Percentiles rank a stretch among this genome's conserved stretches.
phyloP scores from a whole-genome alignment of 305 asterid genomes.

The Nicotiana rustica region DNA sequence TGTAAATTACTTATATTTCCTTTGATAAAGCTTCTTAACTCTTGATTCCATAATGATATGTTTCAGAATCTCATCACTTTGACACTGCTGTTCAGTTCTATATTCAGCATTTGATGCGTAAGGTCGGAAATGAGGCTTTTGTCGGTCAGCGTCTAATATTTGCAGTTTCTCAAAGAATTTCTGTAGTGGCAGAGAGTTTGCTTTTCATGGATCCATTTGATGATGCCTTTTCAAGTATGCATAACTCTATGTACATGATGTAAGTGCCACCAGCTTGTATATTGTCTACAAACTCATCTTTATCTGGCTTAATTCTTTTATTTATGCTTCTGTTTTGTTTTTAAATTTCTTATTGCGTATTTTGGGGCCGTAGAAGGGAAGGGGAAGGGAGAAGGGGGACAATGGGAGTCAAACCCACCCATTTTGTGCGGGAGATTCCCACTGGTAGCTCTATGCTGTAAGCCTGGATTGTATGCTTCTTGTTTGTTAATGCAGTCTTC shows the following conservation, averaged over 20 bases:
- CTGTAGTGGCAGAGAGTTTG: constrained; percentile 78
- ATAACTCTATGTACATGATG: constrained; percentile 77
- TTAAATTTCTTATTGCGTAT: not conserved
- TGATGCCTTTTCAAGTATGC: constrained; percentile 70
- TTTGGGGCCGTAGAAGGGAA: not conserved
- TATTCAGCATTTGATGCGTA: constrained; percentile 88
- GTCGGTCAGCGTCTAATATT: constrained; percentile 85
- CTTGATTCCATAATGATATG: constrained; percentile 24
- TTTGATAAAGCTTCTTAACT: not conserved
- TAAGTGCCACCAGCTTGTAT: constrained; percentile 53
- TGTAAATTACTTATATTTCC: constrained; percentile 19
- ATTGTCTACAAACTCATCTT: not conserved
- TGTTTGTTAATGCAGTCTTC: constrained; percentile 24
- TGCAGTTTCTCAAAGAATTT: constrained; percentile 82
- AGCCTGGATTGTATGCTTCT: not conserved
- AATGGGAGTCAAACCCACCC: not conserved
- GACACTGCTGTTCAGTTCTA: constrained; percentile 53
- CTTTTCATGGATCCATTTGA: constrained; percentile 94
- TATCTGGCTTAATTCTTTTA: not conserved
- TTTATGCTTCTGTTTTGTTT: constrained; percentile 1
- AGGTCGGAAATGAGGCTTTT: constrained; percentile 79
- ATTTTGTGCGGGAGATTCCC: constrained; percentile 6
- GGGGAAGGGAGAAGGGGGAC: not conserved
- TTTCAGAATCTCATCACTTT: constrained; percentile 56
- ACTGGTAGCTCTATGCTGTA: constrained; percentile 5